Percentiles rank a stretch among this genome's conserved stretches.
Evolutionary conservation across 768 basidiomycete species (phyloP).

Genomic region (Lactarius pseudohatsudake): DNA sequence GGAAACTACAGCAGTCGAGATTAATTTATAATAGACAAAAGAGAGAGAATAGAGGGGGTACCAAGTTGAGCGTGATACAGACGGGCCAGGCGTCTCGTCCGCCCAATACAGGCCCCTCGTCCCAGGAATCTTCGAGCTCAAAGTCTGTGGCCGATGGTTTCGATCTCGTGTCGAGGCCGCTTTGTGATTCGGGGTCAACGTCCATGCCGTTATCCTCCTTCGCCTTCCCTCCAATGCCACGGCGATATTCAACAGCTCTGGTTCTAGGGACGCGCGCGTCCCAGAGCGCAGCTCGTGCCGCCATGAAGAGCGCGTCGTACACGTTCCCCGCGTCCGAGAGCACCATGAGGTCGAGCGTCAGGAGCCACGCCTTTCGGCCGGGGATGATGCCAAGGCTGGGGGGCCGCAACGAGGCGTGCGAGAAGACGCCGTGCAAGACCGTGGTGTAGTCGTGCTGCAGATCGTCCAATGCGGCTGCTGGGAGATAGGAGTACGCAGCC

Average conservation of each 20-base stretch:
- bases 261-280: slow-evolving; percentile 80
- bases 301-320: slow-evolving; percentile 77
- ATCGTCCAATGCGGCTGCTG: slow-evolving; percentile 66
- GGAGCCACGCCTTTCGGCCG: slow-evolving; percentile 69
- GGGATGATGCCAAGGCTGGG: slow-evolving; percentile 52
- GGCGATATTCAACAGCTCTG: slow-evolving; percentile 65
- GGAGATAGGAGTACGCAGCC: slow-evolving; percentile 72
- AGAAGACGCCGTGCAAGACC: slow-evolving; percentile 60
- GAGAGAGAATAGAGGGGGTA: slow-evolving; percentile 35
- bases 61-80: slow-evolving; percentile 74
- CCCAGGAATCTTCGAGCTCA: slow-evolving; percentile 86
- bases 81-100: slow-evolving; percentile 73
- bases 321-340: slow-evolving; percentile 74
- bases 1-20: slow-evolving; percentile 44
- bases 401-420: slow-evolving; percentile 66
- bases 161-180: slow-evolving; percentile 60
- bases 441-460: slow-evolving; percentile 71
- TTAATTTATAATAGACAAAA: neutral
- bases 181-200: slow-evolving; percentile 46
- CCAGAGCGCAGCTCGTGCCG: slow-evolving; percentile 75
- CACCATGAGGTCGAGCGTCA: slow-evolving; percentile 71
- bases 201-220: slow-evolving; percentile 51
- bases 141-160: slow-evolving; percentile 66
- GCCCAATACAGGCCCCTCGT: slow-evolving; percentile 68
- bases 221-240: slow-evolving; percentile 35